Evolutionary conservation across 331 rosid genomes (phyloP), one percentile per base, ranked within the genome.

Genomic region (Dryas integrifolia): DNA sequence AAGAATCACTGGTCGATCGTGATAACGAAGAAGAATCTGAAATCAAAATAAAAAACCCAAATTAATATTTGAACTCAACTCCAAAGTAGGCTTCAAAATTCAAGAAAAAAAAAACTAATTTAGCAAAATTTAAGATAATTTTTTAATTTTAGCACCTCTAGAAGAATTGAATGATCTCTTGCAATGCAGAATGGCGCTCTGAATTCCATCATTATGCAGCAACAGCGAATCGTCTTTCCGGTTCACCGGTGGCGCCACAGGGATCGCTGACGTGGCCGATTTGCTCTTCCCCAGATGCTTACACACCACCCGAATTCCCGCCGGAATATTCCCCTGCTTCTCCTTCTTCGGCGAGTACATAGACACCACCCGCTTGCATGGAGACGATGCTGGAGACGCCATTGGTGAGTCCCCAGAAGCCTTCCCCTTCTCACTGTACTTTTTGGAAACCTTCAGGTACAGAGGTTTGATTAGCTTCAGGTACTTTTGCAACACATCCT

Each of bases 181-280:
- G 92, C 98, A 94, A 67, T 94, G 97, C 26, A 94, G 80, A 66
- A 94, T 94, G 70, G 98, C 98, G 58, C 98, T 82, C 75, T 94
- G 96, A 14, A 94, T 94, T 26, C 96, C 98, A 82, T 91, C 97
- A 61, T 88, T 68, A 21, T 94, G 97, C 70, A 78, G 84, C 79
- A 75, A 66, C 69, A 89, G 76, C 58, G 98, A 85, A 68, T 94
- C 98, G 61, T 91, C 92, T 65, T 86, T 84, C 77, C 85, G 82
- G n/a, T 78, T 85, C 64, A 77, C 65, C 69, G 88, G 80, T 35
- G 85, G 72, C 47, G 86, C 50, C 21, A 9, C 71, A 16, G 75
- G 76, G 16, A 70, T n/a, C 11, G 62, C 35, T 61, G 83, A 70
- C 6, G 86, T 77, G 48, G 91, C 67, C 7, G 96, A 91, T 78